phyloP scores from a whole-genome alignment of 352 stramenopile species.

The Phytophthora europaea region DNA sequence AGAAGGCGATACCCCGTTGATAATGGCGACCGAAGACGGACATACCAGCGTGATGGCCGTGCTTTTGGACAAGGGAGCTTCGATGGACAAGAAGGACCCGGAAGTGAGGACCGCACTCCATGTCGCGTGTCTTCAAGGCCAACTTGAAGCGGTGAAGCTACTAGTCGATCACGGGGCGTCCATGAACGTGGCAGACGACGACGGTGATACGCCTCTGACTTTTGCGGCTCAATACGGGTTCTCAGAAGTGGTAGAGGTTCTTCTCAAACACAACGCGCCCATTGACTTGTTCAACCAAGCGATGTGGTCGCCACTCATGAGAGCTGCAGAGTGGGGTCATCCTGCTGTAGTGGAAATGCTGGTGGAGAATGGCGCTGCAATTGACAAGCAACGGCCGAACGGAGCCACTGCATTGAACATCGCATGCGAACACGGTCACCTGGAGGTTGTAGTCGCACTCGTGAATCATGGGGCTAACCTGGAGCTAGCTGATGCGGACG shows the following conservation, averaged over 20 bases:
- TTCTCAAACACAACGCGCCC: neutral
- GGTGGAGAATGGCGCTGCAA: neutral
- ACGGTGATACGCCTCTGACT: neutral
- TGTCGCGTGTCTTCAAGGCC: neutral
- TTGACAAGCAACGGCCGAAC: neutral
- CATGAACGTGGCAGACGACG: neutral
- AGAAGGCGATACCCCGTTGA: conserved; percentile 7
- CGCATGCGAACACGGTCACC: conserved; percentile 5
- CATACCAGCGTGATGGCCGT: neutral
- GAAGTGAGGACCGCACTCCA: neutral
- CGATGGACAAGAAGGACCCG: neutral
- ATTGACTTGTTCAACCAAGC: neutral
- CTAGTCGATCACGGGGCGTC: neutral
- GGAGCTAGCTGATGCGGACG: conserved; percentile 7
- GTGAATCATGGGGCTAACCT: conserved; percentile 1
- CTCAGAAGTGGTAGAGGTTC: neutral
- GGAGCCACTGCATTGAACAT: conserved; percentile 9
- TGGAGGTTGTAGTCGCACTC: conserved; percentile 8
- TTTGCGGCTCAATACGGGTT: neutral
- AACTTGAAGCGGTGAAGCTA: neutral
- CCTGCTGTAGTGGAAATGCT: neutral
- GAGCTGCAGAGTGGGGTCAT: neutral
- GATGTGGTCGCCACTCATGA: neutral
- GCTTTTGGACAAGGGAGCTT: neutral
- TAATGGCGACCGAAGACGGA: conserved; percentile 1